Base-by-base conservation (phyloP, 331 rosid species). In the Acacia pycnantha region DNA sequence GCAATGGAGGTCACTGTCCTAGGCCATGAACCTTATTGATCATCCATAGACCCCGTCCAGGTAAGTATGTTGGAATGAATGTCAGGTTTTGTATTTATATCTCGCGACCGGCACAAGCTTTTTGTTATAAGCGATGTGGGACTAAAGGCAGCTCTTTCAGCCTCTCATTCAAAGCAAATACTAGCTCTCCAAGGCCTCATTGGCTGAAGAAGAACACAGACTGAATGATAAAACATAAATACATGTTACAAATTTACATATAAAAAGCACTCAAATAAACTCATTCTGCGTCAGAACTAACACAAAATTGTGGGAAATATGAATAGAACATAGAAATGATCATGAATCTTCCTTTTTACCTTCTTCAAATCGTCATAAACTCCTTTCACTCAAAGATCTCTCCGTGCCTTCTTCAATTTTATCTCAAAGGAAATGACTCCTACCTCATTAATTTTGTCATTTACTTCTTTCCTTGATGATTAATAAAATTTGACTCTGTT, bases 331-430 rank as follows among this genome's bases (percentile, higher is more conserved):
- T 27, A 64, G 41, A 37, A 29, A 64, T 29, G n/a, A 29, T 5
- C n/a, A 18, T 18, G 5, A 51, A 53, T 21, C 24, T 19, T 53
- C 3, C 11, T 11, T 53, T 87, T 90, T 35, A 48, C 85, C 76
- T 50, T 80, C 84, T 68, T 88, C 84, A 93, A 53, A 1, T n/a
- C n/a, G n/a, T n/a, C 5, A n/a, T n/a, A n/a, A n/a, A n/a, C n/a
- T 47, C 51, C 51, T 82, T 51, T 91, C 90, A 10, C 62, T 80
- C 82, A 95, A 26, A 16, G 86, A 84, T 77, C 44, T 40, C 11
- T 83, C 87, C 86, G 90, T 97, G 79, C 93, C 62, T 33, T 56
- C 90, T 4, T 85, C 91, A 92, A 81, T 29, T 73, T 85, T 15
- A 59, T 66, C 72, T 77, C 92, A 79, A 12, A 41, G 11, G 86